Conservation (phyloP, 306 rosid genomes). For the Mimosa bimucronata region DNA sequence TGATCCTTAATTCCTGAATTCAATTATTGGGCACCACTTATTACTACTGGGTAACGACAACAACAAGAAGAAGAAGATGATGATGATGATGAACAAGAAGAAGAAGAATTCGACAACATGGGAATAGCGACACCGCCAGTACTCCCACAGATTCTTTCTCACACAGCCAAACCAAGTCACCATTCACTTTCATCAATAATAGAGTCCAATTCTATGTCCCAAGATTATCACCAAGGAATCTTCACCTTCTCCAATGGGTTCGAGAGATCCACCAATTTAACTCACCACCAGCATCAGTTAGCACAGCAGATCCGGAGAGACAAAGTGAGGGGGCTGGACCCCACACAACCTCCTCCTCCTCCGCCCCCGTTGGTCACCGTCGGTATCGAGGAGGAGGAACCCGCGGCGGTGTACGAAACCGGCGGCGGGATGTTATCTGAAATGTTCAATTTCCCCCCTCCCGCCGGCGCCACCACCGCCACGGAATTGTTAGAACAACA, state of each 20-base stretch:
- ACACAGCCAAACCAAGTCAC: neutral
- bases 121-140: conserved; percentile 56
- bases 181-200: neutral
- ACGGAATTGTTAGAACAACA: conserved; percentile 64
- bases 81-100: conserved; percentile 42
- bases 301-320: conserved; percentile 86
- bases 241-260: conserved; percentile 79
- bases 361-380: conserved; percentile 51
- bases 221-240: conserved; percentile 80
- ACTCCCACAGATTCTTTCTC: conserved; percentile 36
- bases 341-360: neutral
- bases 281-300: conserved; percentile 43
- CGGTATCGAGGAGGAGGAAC: conserved; percentile 71
- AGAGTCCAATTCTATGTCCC: conserved; percentile 83
- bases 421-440: conserved; percentile 90
- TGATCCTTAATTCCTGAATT: conserved; percentile 35
- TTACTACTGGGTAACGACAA: too few species aligned
- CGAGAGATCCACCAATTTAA: conserved; percentile 62
- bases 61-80: neutral
- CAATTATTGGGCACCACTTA: conserved; percentile 30
- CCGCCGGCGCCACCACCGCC: conserved; percentile 13
- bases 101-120: conserved; percentile 51
- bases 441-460: conserved; percentile 80
- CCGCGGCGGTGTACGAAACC: conserved; percentile 57
- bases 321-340: conserved; percentile 63